phyloP scores from a whole-genome alignment of 2,329 filamentous ascomycete genomes.

The Plenodomus tracheiphilus region DNA sequence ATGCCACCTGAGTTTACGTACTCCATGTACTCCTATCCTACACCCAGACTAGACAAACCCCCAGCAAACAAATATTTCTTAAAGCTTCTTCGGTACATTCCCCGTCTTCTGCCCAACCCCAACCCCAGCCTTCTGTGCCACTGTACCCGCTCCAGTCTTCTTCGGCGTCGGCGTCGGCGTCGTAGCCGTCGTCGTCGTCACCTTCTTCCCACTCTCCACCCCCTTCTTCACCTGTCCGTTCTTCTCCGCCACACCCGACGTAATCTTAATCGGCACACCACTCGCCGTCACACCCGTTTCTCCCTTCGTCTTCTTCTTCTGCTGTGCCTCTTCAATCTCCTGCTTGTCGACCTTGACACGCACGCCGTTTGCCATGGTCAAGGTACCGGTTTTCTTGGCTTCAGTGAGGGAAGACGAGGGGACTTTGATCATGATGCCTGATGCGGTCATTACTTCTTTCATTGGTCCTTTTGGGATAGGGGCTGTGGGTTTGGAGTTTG shows the following conservation, averaged over 20 bases:
- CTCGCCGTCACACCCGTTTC: conserved; percentile 31
- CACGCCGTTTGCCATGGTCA: conserved; percentile 35
- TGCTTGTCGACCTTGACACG: conserved; percentile 36
- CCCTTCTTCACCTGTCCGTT: conserved; percentile 15
- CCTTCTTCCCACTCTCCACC: background rate
- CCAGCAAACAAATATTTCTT: too few species aligned
- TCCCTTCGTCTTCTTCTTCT: conserved; percentile 26
- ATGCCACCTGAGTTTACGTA: too few species aligned
- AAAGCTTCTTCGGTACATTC: conserved; percentile 6
- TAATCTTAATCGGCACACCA: conserved; percentile 40
- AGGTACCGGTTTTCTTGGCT: conserved; percentile 36
- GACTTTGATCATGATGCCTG: conserved; percentile 41
- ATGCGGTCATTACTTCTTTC: conserved; percentile 35
- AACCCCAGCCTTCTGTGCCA: background rate
- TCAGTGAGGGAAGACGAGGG: conserved; percentile 33
- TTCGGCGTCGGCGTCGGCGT: conserved; percentile 1
- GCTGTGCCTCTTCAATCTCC: conserved; percentile 37
- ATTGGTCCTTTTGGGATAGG: conserved; percentile 19
- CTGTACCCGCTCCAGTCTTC: background rate
- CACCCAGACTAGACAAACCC: too few species aligned
- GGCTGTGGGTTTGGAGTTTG: conserved; percentile 16
- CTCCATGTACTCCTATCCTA: background rate
- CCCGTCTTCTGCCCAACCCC: conserved; percentile 8
- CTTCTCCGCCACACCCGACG: conserved; percentile 29
- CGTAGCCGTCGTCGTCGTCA: conserved; percentile 2